Percentiles rank a stretch among this genome's conserved stretches.
Conservation (phyloP, 2,329 filamentous ascomycete species). For the Daldinia sp. region DNA sequence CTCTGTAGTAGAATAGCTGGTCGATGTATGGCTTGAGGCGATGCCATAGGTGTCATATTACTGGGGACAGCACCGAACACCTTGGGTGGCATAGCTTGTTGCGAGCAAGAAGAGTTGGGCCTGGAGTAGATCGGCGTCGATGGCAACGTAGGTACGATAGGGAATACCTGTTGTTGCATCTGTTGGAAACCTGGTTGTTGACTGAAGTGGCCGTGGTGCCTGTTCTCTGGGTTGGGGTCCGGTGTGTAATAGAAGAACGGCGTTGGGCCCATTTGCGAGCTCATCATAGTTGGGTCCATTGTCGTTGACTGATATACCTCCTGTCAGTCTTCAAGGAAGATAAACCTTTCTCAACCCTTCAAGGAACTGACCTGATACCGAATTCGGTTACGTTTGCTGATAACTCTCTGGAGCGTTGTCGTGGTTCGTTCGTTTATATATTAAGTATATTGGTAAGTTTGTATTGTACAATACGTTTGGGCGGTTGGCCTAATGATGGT, state of each 20-base stretch:
- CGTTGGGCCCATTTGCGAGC: conserved; percentile 74
- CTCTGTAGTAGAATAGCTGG: conserved; percentile 69
- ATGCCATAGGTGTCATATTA: conserved; percentile 80
- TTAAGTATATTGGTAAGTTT: conserved; percentile 51
- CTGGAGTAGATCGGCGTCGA: conserved; percentile 74
- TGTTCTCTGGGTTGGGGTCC: conserved; percentile 77
- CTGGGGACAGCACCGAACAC: conserved; percentile 69
- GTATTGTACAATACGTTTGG: conserved; percentile 51
- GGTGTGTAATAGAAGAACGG: conserved; percentile 90
- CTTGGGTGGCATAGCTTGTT: conserved; percentile 62
- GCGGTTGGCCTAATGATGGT: conserved; percentile 54
- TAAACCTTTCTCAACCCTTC: conserved; percentile 15
- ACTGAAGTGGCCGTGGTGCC: conserved; percentile 82
- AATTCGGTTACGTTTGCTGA: conserved; percentile 32
- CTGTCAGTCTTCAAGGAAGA: conserved; percentile 16
- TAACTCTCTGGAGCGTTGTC: conserved; percentile 28
- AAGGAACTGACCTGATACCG: conserved; percentile 51
- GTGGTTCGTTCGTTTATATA: conserved; percentile 46
- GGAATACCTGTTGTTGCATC: conserved; percentile 64
- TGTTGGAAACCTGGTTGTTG: conserved; percentile 69
- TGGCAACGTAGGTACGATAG: conserved; percentile 68
- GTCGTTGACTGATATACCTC: conserved; percentile 49
- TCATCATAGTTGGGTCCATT: conserved; percentile 75
- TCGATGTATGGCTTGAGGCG: conserved; percentile 81
- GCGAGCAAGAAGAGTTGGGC: conserved; percentile 74